Base-by-base conservation (phyloP, 306 rosid species). In the Lotus japonicus region DNA sequence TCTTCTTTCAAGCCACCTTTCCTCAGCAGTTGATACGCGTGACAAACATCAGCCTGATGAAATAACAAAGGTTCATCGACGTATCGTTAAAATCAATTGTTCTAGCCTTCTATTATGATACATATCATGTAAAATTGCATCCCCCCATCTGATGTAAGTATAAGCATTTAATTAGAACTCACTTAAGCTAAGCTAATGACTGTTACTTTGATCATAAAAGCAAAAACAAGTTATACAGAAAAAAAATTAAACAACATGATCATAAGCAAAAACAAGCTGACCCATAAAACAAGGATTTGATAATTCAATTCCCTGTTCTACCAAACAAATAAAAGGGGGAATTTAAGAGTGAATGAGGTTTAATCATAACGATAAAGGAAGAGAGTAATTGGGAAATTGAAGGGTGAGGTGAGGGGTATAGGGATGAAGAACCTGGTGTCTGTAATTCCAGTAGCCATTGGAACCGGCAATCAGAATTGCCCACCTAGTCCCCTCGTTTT, bases 381-480 rank as follows among this genome's bases (percentile, higher is more conserved):
- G 39, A 44, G 18, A 9, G 9, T 0, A 9, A 49, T 0, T 21
- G 6, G 14, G 56, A 77, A 77, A 50, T 39, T 3, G 31, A 33
- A 3, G 11, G 14, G 46, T 41, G 38, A 1, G 4, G 26, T 12
- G 36, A 6, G 10, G 23, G n/a, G 35, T 5, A 14, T 23, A 17
- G 31, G 31, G 31, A 31, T 31, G 36, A 5, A 0, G 6, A 31
- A 63, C 99, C 97, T 88, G 99, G 35, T 95, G 97, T 80, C 97
- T 81, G 83, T 95, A 95, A 80, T 95, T 95, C 99, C 96, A 90
- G 84, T 90, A 95, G 15, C 99, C 99, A 72, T 70, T 88, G 7
- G 99, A 95, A 46, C 99, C 99, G 43, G 97, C 97, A 33, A 95
- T 79, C 75, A 95, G 75, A 57, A 95, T 79, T 14, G 99, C 99